Evolutionary conservation across 768 basidiomycete species (phyloP).

Genomic region (Kondoa malvinella): DNA sequence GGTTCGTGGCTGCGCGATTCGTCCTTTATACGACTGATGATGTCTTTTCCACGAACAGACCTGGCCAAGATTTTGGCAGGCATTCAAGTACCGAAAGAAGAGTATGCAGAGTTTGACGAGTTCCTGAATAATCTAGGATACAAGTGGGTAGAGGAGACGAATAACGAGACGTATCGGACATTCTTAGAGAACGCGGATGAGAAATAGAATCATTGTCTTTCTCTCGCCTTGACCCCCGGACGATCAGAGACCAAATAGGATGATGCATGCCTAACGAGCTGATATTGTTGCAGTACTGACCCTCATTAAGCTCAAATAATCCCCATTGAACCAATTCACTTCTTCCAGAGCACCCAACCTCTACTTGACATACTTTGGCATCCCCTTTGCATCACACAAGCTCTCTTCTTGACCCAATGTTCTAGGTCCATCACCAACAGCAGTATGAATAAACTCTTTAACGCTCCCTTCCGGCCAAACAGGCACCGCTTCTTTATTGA

Average conservation of each 20-base stretch:
- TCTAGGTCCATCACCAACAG: constrained; percentile 74
- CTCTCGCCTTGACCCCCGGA: no score
- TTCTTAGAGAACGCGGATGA: constrained; percentile 24
- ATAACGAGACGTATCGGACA: constrained; percentile 60
- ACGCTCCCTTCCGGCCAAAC: constrained; percentile 50
- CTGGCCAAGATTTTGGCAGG: constrained; percentile 84
- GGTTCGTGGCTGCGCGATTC: constrained; percentile 42
- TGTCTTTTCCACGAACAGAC: constrained; percentile 41
- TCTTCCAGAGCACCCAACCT: no score
- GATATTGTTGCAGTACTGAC: no score
- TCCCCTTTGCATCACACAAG: constrained; percentile 50
- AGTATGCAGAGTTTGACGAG: constrained; percentile 48
- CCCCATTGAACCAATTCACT: no score
- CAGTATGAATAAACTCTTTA: constrained; percentile 76
- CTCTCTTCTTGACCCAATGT: constrained; percentile 47
- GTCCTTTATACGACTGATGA: neutral
- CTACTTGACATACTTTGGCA: constrained; percentile 38
- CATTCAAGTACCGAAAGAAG: constrained; percentile 65
- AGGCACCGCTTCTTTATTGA: constrained; percentile 22
- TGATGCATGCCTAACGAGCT: no score
- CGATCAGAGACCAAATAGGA: no score
- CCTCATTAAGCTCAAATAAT: no score
- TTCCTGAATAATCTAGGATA: constrained; percentile 70
- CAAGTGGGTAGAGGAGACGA: constrained; percentile 77
- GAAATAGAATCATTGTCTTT: neutral